Base-by-base conservation (phyloP, 768 basidiomycete genomes). In the Saitozyma podzolica region DNA sequence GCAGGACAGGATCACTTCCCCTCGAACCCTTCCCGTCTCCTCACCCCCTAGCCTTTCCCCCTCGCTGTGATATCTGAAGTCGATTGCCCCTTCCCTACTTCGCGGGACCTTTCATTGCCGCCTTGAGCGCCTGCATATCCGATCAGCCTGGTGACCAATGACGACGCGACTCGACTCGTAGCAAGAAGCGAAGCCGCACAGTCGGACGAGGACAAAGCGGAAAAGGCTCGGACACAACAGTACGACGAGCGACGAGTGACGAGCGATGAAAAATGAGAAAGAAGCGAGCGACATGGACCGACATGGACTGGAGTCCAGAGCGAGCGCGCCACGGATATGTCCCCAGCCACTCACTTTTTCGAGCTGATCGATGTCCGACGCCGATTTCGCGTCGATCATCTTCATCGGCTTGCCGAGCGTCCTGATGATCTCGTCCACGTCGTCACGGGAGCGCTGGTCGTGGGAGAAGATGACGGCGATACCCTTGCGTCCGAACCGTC, bases 401-500 rank as follows among this genome's bases (percentile, higher is more conserved):
- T 87, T 85, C 63, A 98, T 97, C 72, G 85, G 84, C 79, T 84
- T 87, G 13, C 88, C 87, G 2, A 92, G 85, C 0, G 84, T 85
- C 70, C 87, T 84, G 81, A 94, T 89, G 62, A 99, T 96, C 73
- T 85, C 83, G 69, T 94, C 85, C 88, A 98, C 95, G 77, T 95
- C 89, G 72, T 84, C 61, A 87, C 89, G 93, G 7, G 93, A 92
- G 78, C 83, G 83, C 76, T 87, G 83, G 82, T 98, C 88, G 78
- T 97, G 92, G 13, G 97, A 94, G 75, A 99, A 98, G 80, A 96
- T 96, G 76, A 99, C 91, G 41, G 93, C 93, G 57, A 97, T 90
- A 6, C 96, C 96, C 79, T 91, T 92, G 50, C 96, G 88, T 58
- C 96, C 96, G 78, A 99, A 99, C 50, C 96, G 90, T 61, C 96